Conservation (phyloP, 2,329 filamentous ascomycete species). For the Beauveria rudraprayagi region DNA sequence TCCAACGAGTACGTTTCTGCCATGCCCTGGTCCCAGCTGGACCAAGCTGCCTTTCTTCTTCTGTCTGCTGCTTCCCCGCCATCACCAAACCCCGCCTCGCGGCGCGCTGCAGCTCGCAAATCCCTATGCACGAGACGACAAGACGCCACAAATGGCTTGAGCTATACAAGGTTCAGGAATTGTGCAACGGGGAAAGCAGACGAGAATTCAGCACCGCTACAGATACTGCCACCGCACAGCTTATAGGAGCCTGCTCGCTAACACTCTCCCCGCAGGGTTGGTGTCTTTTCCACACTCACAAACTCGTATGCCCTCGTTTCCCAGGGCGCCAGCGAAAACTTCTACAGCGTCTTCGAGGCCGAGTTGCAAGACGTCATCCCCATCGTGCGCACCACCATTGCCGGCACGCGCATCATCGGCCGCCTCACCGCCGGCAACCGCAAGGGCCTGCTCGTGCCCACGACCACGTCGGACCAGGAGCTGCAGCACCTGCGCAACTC, state of each 20-base stretch:
- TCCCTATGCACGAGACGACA: background rate
- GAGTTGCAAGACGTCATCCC: conserved; percentile 96
- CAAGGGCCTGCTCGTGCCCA: conserved; percentile 92
- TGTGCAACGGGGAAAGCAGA: background rate
- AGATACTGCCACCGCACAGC: background rate
- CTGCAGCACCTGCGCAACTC: conserved; percentile 94
- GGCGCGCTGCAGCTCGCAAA: background rate
- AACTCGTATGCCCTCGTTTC: conserved; percentile 96
- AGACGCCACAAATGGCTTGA: background rate
- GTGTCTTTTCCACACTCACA: conserved; percentile 92
- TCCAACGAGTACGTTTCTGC: conserved; percentile 69
- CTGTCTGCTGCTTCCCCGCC: background rate
- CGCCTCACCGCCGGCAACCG: conserved; percentile 94
- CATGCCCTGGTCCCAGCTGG: background rate
- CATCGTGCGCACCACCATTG: conserved; percentile 93
- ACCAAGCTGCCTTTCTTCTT: background rate
- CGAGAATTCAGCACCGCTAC: too few species aligned
- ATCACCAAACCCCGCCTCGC: conserved; percentile 11
- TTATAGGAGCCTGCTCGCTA: background rate
- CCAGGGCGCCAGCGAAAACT: conserved; percentile 94
- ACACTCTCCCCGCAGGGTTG: conserved; percentile 54
- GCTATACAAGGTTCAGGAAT: background rate
- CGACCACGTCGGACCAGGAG: conserved; percentile 94
- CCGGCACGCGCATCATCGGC: conserved; percentile 91
- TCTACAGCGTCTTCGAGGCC: conserved; percentile 97